phyloP scores from a whole-genome alignment of 2,329 filamentous ascomycete species.

The Trichoderma guizhouense region DNA sequence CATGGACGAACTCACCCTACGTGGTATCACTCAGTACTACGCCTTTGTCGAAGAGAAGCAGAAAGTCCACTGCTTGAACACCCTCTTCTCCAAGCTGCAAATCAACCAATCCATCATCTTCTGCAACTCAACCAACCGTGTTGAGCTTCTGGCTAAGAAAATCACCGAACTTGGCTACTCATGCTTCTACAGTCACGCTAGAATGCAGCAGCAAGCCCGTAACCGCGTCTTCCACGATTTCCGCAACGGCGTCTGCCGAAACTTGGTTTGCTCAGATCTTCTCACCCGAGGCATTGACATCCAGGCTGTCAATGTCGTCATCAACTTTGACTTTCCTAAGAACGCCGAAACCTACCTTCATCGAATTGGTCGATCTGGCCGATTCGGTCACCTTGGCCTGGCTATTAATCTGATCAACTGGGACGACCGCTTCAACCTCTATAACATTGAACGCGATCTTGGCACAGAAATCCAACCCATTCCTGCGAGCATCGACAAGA shows the following conservation, averaged over 20 bases:
- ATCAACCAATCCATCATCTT: constrained; percentile 99
- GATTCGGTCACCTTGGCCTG: constrained; percentile 93
- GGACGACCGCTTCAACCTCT: constrained; percentile 98
- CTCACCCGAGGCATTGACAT: constrained; percentile 99
- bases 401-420: constrained; percentile 99
- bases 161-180: constrained; percentile 99
- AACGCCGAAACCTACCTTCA: constrained; percentile 99
- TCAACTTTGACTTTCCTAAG: constrained; percentile 99
- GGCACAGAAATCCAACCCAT: constrained; percentile 98
- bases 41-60: constrained; percentile 99
- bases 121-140: constrained; percentile 98
- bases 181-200: constrained; percentile 98
- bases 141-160: constrained; percentile 96
- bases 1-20: constrained; percentile 97
- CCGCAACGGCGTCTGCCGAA: constrained; percentile 94
- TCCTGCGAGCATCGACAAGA: constrained; percentile 91
- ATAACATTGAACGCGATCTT: constrained; percentile 96
- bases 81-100: constrained; percentile 96
- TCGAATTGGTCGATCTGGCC: constrained; percentile 94
- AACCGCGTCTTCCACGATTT: constrained; percentile 99
- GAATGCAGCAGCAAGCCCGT: constrained; percentile 94
- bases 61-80: constrained; percentile 98
- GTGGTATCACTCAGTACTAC: constrained; percentile 98
- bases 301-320: constrained; percentile 98
- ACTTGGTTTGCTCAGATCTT: constrained; percentile 95